Base-by-base conservation (phyloP, 805 yeast species). In the Metschnikowia amazonensis region DNA sequence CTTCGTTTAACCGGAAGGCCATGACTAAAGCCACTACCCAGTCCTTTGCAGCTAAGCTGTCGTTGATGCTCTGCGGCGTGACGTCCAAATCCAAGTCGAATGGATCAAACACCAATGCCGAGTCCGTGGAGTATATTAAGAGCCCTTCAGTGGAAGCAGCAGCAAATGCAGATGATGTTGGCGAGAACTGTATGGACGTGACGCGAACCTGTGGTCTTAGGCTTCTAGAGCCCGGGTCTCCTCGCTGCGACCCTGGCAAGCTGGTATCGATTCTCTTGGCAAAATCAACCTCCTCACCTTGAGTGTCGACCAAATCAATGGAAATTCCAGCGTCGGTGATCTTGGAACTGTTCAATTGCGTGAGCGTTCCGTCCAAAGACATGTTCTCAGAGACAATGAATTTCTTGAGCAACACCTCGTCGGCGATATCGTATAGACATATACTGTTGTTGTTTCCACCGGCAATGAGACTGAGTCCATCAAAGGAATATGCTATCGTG, bases 71-170 rank as follows among this genome's bases (percentile, higher is more conserved):
- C 37, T 80, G 86, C 1, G 96, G 95, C 0, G 99, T 94, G 24
- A 92, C 81, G 57, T 94, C 98, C 38, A 89, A 72, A 61, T 92
- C 98, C 60, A 94, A 75, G 63, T 94, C 98, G 62, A 88, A 88
- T 28, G 99, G 99, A 70, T 94, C 99, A 61, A 94, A 94, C 24
- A 82, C 69, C 41, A 84, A 66, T 9, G 79, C 69, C 41, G 82
- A 82, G 63, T 92, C 95, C 32, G 89, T 78, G 1, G 96, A 84
- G 62, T 79, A 94, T 1, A 94, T 72, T 46, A 89, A 70, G 37
- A 94, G 69, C 7, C 99, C 99, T 63, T 92, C 98, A 0, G 99
- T 94, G 0, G 97, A 83, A 0, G 97, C 94, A 34, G 95, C 96
- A 1, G 96, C 94, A 73, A 94, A 94, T 28, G 95, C 81, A 17